Base-by-base conservation (phyloP, 1,284 basidiomycete genomes). In the Apiotrichum akiyoshidainum region DNA sequence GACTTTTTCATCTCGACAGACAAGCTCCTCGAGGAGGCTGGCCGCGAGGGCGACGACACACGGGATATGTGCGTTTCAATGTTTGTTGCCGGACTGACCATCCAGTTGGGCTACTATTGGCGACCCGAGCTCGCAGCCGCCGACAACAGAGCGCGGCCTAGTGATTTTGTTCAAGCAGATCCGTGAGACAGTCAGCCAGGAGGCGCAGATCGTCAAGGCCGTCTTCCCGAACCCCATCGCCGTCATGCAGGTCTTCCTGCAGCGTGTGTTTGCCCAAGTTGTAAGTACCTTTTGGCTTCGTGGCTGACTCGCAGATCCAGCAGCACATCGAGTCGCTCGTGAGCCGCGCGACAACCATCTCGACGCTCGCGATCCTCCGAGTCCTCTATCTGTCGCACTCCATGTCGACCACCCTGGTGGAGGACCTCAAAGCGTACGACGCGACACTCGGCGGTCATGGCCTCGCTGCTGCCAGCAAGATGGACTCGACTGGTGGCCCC, bases 181-280 rank as follows among this genome's bases (percentile, higher is more conserved):
- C 59, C 83, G 92, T 39, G 81, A 83, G 8, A 98, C 94, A 0
- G 93, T 98, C 21, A 90, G 88, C 40, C 92, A 95, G 66, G 96
- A 99, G 77, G 89, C 92, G 0, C 93, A 98, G 73, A 99, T 99
- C 61, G 94, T 99, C 46, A 93, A 95, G 73, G 96, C 93, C 2
- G 96, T 99, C 5, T 99, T 99, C 76, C 96, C 96, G 0, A 93
- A 93, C 66, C 95, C 96, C 12, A 85, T 89, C 11, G 85, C 92
- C n/a, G 96, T 99, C 16, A 95, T 99, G 92, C 92, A 97, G 77
- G 94, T 98, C 9, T 99, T 99, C 78, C 78, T 99, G 44, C 96
- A 98, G 74, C 84, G 96, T 41, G 92, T 99, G 0, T 99, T 99
- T 78, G 95, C 94, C 0, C 96, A 99, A 81, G 92, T 94, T 22